Conservation (phyloP, 2,329 filamentous ascomycete genomes). For the Fusarium sp. region DNA sequence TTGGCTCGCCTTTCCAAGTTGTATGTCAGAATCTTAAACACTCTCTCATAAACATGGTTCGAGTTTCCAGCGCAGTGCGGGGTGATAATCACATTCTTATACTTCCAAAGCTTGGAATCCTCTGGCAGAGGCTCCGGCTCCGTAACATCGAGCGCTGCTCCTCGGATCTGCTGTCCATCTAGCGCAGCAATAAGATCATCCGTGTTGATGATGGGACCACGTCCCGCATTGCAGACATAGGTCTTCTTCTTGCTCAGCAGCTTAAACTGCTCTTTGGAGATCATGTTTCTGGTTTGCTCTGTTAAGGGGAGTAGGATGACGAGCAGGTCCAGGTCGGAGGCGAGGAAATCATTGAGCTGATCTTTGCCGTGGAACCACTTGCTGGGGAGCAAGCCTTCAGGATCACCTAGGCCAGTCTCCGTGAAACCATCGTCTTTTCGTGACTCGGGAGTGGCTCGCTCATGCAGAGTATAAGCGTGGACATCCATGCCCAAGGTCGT, state of each 20-base stretch:
- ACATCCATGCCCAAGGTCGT: conserved; percentile 79
- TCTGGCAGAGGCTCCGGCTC: conserved; percentile 3
- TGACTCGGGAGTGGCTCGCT: conserved; percentile 75
- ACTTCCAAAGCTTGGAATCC: background rate
- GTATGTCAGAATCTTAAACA: conserved; percentile 11
- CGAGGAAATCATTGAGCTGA: conserved; percentile 66
- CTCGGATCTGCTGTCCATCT: conserved; percentile 6
- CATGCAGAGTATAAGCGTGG: conserved; percentile 80
- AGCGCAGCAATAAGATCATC: conserved; percentile 5
- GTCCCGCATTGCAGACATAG: conserved; percentile 10
- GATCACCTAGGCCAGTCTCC: conserved; percentile 75
- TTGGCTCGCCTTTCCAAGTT: conserved; percentile 7
- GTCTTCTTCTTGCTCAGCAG: conserved; percentile 17
- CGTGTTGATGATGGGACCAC: conserved; percentile 6
- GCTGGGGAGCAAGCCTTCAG: conserved; percentile 61
- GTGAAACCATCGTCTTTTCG: conserved; percentile 76
- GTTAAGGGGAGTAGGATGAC: conserved; percentile 54
- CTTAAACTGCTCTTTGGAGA: conserved; percentile 13
- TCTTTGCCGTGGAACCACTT: conserved; percentile 66
- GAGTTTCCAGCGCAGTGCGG: conserved; percentile 16
- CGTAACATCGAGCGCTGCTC: conserved; percentile 5
- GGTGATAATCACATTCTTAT: conserved; percentile 7
- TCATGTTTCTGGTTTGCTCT: conserved; percentile 16
- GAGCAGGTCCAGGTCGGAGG: conserved; percentile 65
- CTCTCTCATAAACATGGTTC: conserved; percentile 14